Evolutionary conservation across 1,284 basidiomycete genomes (phyloP).

Genomic region (Moniliophthora roreri): DNA sequence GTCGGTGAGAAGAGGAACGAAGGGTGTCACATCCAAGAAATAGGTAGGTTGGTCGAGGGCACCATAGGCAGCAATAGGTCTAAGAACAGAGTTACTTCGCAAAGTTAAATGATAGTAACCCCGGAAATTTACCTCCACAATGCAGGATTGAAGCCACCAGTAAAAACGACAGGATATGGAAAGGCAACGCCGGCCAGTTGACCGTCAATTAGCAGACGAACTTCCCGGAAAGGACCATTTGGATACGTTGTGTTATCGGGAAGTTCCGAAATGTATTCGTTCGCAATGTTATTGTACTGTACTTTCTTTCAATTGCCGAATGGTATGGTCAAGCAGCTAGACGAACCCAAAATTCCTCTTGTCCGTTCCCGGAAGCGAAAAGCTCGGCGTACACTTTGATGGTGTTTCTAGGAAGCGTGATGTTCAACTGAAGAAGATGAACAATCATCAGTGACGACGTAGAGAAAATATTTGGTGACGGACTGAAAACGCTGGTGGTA

Average conservation of each 20-base stretch:
- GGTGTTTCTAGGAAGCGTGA: slow-evolving; percentile 68
- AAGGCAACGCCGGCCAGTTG: slow-evolving; percentile 72
- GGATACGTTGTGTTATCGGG: slow-evolving; percentile 53
- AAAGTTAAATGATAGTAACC: not conserved
- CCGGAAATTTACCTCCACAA: slow-evolving; percentile 57
- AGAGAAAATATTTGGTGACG: slow-evolving; percentile 24
- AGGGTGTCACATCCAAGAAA: slow-evolving; percentile 77
- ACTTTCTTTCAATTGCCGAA: no score
- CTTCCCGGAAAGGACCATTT: slow-evolving; percentile 77
- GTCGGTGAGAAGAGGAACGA: slow-evolving; percentile 71
- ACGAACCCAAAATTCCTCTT: slow-evolving; percentile 78
- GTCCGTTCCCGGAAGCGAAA: slow-evolving; percentile 69
- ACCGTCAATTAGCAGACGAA: slow-evolving; percentile 76
- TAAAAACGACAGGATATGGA: slow-evolving; percentile 80
- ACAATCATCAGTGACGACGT: not conserved
- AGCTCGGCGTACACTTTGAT: slow-evolving; percentile 71
- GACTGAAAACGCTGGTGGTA: slow-evolving; percentile 73
- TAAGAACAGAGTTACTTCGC: slow-evolving; percentile 21
- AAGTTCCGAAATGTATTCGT: slow-evolving; percentile 55
- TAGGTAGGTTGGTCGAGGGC: slow-evolving; percentile 80
- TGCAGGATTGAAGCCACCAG: slow-evolving; percentile 73
- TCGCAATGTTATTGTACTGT: slow-evolving; percentile 72
- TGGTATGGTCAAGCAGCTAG: not conserved
- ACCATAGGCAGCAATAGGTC: slow-evolving; percentile 78
- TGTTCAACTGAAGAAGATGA: slow-evolving; percentile 49